Evolutionary conservation across 371 early-diverging fungal genomes (phyloP).

Genomic region (Blakeslea trispora): DNA sequence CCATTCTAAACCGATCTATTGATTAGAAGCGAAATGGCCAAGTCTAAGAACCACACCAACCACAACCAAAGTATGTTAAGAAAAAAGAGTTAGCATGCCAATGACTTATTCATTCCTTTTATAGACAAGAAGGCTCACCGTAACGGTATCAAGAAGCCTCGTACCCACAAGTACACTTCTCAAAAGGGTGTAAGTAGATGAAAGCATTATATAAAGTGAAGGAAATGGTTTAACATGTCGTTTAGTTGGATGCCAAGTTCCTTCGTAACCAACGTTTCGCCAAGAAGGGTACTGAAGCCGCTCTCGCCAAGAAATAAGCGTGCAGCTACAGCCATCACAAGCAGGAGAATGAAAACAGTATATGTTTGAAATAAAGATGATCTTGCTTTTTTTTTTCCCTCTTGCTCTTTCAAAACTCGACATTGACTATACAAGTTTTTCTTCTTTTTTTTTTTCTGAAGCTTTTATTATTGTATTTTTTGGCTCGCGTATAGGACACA

Average conservation of each 20-base stretch:
- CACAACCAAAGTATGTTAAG: conserved; percentile 93
- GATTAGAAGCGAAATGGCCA: conserved; percentile 66
- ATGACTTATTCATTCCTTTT: neutral
- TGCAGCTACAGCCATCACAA: conserved; percentile 60
- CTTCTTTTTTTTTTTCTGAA: neutral
- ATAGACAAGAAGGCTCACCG: conserved; percentile 97
- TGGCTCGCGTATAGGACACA: neutral
- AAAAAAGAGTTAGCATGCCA: conserved; percentile 8
- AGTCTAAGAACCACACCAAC: conserved; percentile 99
- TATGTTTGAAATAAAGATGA: neutral
- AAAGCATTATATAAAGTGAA: neutral
- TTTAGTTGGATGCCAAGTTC: conserved; percentile 94
- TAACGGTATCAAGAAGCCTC: conserved; percentile 96
- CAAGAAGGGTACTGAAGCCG: conserved; percentile 72
- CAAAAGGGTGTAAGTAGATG: conserved; percentile 81
- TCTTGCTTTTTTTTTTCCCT: neutral
- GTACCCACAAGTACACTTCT: conserved; percentile 84
- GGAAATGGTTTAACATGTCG: neutral
- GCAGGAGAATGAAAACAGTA: conserved; percentile 24
- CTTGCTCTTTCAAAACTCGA: too few relatives aligned
- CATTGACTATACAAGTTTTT: too few relatives aligned
- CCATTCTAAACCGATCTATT: conserved; percentile 5
- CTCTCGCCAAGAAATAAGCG: conserved; percentile 68
- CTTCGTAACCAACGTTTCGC: conserved; percentile 98
- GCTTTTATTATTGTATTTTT: too few relatives aligned